Base-by-base conservation (phyloP, 805 yeast species). In the Candida germanica region DNA sequence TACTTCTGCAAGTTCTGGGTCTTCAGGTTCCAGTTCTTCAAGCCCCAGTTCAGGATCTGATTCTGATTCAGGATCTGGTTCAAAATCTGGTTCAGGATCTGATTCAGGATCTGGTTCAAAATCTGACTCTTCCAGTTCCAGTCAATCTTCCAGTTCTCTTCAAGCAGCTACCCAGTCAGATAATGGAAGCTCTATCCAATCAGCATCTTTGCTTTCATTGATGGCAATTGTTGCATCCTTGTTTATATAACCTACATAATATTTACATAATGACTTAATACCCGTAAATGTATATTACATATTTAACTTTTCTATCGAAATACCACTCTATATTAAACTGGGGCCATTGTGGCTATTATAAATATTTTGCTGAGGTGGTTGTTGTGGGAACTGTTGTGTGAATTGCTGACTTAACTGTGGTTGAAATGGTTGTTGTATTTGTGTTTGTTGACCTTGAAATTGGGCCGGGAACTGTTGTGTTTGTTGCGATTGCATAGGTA, bases 321-420 rank as follows among this genome's bases (percentile, higher is more conserved):
- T 15, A 5, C 12, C 15, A 23, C 14, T 19, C 39, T 44, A 44
- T 25, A 44, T 44, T 25, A 44, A 39, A 28, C 49, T 44, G 10
- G 46, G 46, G 14, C 46, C 46, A 25, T 44, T 42, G 26, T 44
- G 42, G 13, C 33, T 34, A 22, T 30, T 38, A 12, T 29, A 24
- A 15, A 18, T 31, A 26, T 14, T 23, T 12, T 20, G 35, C 20
- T 15, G 36, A 14, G 12, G 18, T 22, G 3, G 31, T 11, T 9
- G 26, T 14, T 32, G 31, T 13, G 36, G 3, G 36, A 24, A 19
- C 35, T 38, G 27, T 31, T 19, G 33, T 30, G 29, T 21, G 22
- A 26, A 34, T 29, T 29, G 41, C 26, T 39, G 41, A 7, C 6
- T 17, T 35, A 31, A 10, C 24, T 9, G 16, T 38, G 40, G 25